These are phyloP conservation scores for Amyloporia xantha DNA, from an alignment of 768 basidiomycete species.

Conservation along the genomic window DNA sequence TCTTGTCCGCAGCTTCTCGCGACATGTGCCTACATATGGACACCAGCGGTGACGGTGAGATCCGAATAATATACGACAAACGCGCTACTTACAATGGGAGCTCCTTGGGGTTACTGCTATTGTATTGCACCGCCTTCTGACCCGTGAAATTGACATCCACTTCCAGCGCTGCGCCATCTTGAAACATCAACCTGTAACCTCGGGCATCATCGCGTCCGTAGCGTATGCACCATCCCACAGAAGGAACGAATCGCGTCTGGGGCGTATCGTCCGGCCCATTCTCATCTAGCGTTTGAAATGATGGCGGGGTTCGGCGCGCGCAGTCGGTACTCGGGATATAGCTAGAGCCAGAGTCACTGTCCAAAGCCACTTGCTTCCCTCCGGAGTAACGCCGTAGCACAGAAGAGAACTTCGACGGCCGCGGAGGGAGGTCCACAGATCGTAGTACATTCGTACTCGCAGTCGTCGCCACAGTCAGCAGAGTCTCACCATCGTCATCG, in stretches of 20 bases:
- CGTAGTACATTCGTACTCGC: constrained; percentile 3
- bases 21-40: neutral
- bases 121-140: neutral
- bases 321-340: neutral
- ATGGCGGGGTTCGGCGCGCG: neutral
- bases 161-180: constrained; percentile 9
- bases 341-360: neutral
- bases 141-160: neutral
- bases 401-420: constrained; percentile 8
- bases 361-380: neutral
- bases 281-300: neutral
- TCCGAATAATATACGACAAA: too few species aligned
- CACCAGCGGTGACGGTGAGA: too few species aligned
- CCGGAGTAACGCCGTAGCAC: neutral
- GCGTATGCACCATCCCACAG: constrained; percentile 12
- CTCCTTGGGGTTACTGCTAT: neutral
- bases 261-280: neutral
- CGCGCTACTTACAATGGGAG: too few species aligned
- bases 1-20: neutral
- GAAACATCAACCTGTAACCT: constrained; percentile 10
- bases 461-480: neutral
- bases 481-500: neutral
- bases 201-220: neutral
- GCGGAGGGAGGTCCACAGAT: constrained; percentile 4
- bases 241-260: constrained; percentile 7